phyloP scores from a whole-genome alignment of 805 yeast species.

The Isabelozyma gotoi region DNA sequence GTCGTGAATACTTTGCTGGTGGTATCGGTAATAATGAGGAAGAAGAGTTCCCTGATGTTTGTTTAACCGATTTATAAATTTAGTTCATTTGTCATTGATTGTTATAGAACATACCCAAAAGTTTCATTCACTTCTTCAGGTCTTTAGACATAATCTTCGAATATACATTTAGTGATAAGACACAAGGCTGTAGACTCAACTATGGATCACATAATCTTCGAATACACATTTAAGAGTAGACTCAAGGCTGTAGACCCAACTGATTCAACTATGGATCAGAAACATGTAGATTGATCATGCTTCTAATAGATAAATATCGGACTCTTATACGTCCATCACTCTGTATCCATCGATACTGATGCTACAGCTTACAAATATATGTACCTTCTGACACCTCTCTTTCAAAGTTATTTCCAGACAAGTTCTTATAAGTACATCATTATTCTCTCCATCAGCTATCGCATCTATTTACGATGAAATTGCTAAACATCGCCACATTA shows the following conservation, averaged over 20 bases:
- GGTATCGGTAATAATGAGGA: slow-evolving; percentile 40
- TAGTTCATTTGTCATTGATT: neutral
- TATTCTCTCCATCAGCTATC: slow-evolving; percentile 49
- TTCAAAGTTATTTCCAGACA: slow-evolving; percentile 48
- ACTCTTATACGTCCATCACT: too few species aligned
- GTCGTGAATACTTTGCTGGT: slow-evolving; percentile 42
- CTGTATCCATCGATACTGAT: too few species aligned
- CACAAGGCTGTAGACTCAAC: too few species aligned
- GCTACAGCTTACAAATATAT: slow-evolving; percentile 22
- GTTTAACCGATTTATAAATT: slow-evolving; percentile 25
- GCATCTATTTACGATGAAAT: slow-evolving; percentile 32
- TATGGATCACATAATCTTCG: too few species aligned
- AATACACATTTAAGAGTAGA: too few species aligned
- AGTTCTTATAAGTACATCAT: slow-evolving; percentile 46
- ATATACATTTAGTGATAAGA: too few species aligned
- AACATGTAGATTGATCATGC: too few species aligned
- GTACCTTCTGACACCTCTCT: slow-evolving; percentile 55
- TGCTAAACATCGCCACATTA: slow-evolving; percentile 7
- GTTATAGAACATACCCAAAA: neutral
- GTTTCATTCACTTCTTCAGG: neutral
- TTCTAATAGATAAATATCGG: too few species aligned
- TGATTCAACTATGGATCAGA: too few species aligned
- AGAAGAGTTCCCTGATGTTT: slow-evolving; percentile 45
- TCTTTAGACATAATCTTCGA: too few species aligned
- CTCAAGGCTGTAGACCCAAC: too few species aligned